Evolutionary conservation across 164 flowering plant species (phyloP).

Genomic region (Santalum album): DNA sequence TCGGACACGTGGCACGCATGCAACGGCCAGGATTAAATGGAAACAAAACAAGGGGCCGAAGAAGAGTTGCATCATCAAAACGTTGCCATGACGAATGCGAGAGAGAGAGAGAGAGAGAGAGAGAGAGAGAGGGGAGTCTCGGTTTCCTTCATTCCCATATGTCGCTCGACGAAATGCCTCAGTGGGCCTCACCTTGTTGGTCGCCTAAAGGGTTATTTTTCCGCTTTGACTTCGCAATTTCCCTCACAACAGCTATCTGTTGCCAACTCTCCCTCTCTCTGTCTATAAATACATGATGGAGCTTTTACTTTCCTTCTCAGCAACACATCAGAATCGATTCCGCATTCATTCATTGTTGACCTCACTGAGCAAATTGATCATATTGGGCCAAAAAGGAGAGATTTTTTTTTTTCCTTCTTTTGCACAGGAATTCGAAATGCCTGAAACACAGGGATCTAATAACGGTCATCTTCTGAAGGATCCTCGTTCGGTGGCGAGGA

Average conservation of each 20-base stretch:
- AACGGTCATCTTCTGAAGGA: slow-evolving; percentile 10
- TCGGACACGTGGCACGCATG: background rate
- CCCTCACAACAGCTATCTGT: background rate
- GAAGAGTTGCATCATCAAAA: no score
- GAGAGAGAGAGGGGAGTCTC: no score
- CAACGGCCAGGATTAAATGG: background rate
- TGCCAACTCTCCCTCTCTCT: background rate
- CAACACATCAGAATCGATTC: background rate
- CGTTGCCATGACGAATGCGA: slow-evolving; percentile 19
- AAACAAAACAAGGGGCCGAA: no score
- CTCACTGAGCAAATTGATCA: no score
- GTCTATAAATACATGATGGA: slow-evolving; percentile 5
- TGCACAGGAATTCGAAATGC: slow-evolving; percentile 12
- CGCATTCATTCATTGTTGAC: no score
- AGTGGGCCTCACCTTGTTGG: slow-evolving; percentile 2
- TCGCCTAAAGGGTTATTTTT: background rate
- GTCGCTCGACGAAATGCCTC: no score
- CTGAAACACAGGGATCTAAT: slow-evolving; percentile 11
- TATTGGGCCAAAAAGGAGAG: no score
- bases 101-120: no score
- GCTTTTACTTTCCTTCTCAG: slow-evolving; percentile 1
- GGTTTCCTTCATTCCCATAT: no score
- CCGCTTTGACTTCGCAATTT: background rate
- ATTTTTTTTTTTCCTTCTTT: no score
- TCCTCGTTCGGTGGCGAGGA: slow-evolving; percentile 37